Base-by-base conservation (phyloP, 495 filamentous ascomycete species). In the Hypoxylon fuscum region DNA sequence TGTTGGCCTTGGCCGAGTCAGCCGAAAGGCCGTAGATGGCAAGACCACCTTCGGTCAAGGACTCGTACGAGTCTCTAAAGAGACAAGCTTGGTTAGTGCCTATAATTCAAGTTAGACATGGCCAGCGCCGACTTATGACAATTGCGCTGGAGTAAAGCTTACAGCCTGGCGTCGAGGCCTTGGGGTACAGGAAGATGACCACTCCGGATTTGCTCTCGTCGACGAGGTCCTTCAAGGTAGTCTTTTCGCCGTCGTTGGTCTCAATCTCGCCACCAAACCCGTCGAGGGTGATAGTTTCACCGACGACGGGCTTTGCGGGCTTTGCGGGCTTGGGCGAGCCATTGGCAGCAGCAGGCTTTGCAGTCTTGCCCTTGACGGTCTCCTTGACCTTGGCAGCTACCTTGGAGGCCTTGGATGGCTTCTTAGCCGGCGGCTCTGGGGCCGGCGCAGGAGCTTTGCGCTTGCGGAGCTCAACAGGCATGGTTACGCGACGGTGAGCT, bases 81-180 rank as follows among this genome's bases (percentile, higher is more conserved):
- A 93, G 79, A 75, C 95, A 97, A 46, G 83, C 95, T 86, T 98
- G 95, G 23, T 82, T 91, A 35, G 92, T 98, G 80, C 93, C 93
- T 96, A 56, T 57, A 48, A 31, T 37, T 47, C 56, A 64, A 34
- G 66, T 75, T 32, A 73, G 72, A 68, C 42, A 50, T 31, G 34
- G 65, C 59, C 15, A 45, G 17, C 41, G 65, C 59, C 15, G 43
- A 14, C 41, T 42, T 45, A 29, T 5, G 34, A 55, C 31, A 21
- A 31, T 34, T 41, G 40, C 38, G 52, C 59, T 29, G 48, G 27
- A 55, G n/a, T 54, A 25, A 51, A 52, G 85, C 92, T 85, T 88
- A 97, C 95, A 98, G 54, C 96, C 95, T 22, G 90, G 90, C 22
- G 95, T 98, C 9, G 90, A 94, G 56, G 95, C 95, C 79, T 90